phyloP scores from a whole-genome alignment of 345 rosid species.

The Viola odorata region DNA sequence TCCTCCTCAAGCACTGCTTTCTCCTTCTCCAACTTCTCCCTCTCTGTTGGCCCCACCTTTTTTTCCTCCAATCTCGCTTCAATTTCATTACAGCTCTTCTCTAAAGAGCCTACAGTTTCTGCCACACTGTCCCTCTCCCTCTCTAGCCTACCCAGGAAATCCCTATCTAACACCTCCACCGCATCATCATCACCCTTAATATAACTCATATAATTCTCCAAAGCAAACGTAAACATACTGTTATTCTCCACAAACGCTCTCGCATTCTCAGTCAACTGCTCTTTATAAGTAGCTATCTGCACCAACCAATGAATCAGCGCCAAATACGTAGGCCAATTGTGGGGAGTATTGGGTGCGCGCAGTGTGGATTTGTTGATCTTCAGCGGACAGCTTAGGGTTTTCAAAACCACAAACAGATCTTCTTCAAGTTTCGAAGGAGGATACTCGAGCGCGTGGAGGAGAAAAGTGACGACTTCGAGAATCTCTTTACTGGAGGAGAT shows the following conservation, averaged over 20 bases:
- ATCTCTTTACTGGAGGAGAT: slow-evolving; percentile 58
- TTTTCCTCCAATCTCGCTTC: slow-evolving; percentile 43
- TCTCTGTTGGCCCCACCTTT: slow-evolving; percentile 52
- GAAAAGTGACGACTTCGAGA: slow-evolving; percentile 46
- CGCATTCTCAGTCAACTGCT: slow-evolving; percentile 28
- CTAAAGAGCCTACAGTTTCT: slow-evolving; percentile 32
- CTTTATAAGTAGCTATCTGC: slow-evolving; percentile 43
- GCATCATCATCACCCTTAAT: slow-evolving; percentile 59
- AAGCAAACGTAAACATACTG: slow-evolving; percentile 35
- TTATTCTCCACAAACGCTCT: slow-evolving; percentile 33
- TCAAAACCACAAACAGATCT: slow-evolving; percentile 50
- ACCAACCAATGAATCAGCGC: slow-evolving; percentile 76
- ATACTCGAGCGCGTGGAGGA: slow-evolving; percentile 48
- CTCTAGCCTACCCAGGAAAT: slow-evolving; percentile 54
- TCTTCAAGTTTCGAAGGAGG: slow-evolving; percentile 57
- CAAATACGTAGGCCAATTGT: slow-evolving; percentile 79
- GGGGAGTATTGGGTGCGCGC: slow-evolving; percentile 79
- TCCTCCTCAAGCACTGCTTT: slow-evolving; percentile 63
- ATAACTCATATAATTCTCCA: slow-evolving; percentile 47
- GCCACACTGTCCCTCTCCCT: slow-evolving; percentile 37
- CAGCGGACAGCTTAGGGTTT: slow-evolving; percentile 53
- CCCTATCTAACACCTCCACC: slow-evolving; percentile 47
- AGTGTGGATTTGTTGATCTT: slow-evolving; percentile 71
- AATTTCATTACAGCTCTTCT: slow-evolving; percentile 30
- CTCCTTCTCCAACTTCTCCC: slow-evolving; percentile 49